Conservation (phyloP, 176 grass and related monocot species). For the Chrysopogon serrulatus region DNA sequence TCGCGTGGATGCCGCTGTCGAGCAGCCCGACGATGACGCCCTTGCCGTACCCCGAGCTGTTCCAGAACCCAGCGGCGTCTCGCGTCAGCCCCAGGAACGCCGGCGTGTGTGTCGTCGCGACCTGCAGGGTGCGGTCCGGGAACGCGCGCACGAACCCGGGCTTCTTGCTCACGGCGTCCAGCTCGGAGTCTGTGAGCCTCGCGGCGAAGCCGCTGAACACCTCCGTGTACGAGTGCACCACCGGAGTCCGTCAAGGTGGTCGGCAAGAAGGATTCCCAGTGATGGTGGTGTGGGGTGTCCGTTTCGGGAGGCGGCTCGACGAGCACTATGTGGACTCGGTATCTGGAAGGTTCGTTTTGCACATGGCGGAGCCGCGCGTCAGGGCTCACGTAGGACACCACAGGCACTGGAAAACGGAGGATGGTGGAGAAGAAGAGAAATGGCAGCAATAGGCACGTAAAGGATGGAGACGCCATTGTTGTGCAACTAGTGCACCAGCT, state of each 20-base stretch:
- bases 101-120: slow-evolving; percentile 47
- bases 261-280: slow-evolving; percentile 43
- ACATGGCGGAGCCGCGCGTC: background rate
- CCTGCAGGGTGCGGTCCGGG: slow-evolving; percentile 5
- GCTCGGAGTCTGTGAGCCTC: slow-evolving; percentile 21
- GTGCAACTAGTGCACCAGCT: no score
- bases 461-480: background rate
- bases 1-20: slow-evolving; percentile 35
- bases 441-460: background rate
- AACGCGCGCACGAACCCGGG: slow-evolving; percentile 37
- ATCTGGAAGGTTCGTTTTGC: background rate
- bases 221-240: slow-evolving; percentile 30
- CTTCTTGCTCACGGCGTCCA: slow-evolving; percentile 9
- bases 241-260: background rate
- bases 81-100: slow-evolving; percentile 14
- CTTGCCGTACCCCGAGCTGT: slow-evolving; percentile 12
- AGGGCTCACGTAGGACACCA: background rate
- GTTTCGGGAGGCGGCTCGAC: background rate
- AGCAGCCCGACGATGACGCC: slow-evolving; percentile 41
- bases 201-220: slow-evolving; percentile 39
- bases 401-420: background rate
- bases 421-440: background rate
- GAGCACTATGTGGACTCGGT: slow-evolving; percentile 12
- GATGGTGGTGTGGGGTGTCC: background rate
- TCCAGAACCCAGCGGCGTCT: slow-evolving; percentile 1